These are phyloP conservation scores for Gentiana macrophylla DNA, from an alignment of 257 asterid genomes.

Conservation along the genomic window DNA sequence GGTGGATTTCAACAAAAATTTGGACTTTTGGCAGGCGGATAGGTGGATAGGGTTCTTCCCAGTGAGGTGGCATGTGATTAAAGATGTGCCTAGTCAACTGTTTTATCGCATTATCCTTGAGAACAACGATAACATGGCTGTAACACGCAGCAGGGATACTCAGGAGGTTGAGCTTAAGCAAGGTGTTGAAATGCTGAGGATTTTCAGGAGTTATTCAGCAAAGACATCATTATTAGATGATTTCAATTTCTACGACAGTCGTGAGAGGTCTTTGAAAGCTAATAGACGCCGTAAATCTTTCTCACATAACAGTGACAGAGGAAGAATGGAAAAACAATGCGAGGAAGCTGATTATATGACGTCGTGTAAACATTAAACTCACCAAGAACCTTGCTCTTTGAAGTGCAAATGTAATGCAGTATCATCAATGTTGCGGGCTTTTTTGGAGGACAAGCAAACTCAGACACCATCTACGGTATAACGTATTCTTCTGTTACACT, in stretches of 20 bases:
- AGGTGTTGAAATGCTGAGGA: constrained; percentile 47
- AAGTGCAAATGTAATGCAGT: too few species aligned
- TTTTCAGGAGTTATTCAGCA: constrained; percentile 44
- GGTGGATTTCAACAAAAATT: constrained; percentile 62
- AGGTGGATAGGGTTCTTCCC: constrained; percentile 82
- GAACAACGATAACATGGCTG: constrained; percentile 67
- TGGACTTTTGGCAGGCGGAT: constrained; percentile 82
- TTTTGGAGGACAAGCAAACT: too few species aligned
- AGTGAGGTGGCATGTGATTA: constrained; percentile 75
- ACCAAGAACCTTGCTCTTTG: too few species aligned
- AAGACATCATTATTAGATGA: constrained; percentile 59
- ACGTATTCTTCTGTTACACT: too few species aligned
- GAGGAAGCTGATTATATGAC: too few species aligned
- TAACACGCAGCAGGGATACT: constrained; percentile 72
- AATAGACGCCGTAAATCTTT: neutral
- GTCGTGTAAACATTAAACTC: too few species aligned
- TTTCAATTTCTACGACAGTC: constrained; percentile 63
- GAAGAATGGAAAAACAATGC: too few species aligned
- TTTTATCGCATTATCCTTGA: constrained; percentile 66
- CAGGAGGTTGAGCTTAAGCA: constrained; percentile 70
- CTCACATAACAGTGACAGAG: neutral
- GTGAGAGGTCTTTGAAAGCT: constrained; percentile 28
- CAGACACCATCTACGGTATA: too few species aligned
- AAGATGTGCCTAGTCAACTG: constrained; percentile 67
- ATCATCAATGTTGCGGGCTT: too few species aligned